Conservation (phyloP, 345 rosid genomes). For the Erodium maritimum region DNA sequence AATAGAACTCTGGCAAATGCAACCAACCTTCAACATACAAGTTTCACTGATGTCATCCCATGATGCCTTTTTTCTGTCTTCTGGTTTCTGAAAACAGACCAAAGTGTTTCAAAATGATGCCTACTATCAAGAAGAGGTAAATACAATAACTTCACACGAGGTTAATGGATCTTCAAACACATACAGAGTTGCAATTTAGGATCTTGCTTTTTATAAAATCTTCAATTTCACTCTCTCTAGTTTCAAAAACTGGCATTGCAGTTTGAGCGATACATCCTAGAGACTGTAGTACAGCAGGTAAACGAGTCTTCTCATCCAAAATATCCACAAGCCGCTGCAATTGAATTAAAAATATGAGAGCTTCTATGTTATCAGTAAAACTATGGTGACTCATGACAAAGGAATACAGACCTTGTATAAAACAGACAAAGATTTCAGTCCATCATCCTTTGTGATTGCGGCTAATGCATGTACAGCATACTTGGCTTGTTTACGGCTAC, state of each 20-base stretch:
- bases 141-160: conserved; percentile 18
- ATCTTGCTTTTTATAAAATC: conserved; percentile 71
- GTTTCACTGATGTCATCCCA: conserved; percentile 83
- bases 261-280: conserved; percentile 95
- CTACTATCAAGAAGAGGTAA: conserved; percentile 3
- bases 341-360: conserved; percentile 13
- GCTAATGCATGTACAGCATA: conserved; percentile 98
- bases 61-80: conserved; percentile 25
- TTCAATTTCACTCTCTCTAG: conserved; percentile 78
- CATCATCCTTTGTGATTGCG: conserved; percentile 95
- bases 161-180: conserved; percentile 17
- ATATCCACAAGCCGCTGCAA: conserved; percentile 88
- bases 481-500: conserved; percentile 87
- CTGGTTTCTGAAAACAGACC: conserved; percentile 50
- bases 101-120: conserved; percentile 18
- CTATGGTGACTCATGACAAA: not conserved
- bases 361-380: not conserved
- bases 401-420: conserved; percentile 64
- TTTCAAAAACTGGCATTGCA: conserved; percentile 94
- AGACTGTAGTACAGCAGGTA: conserved; percentile 87
- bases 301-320: conserved; percentile 79
- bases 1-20: not conserved
- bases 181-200: conserved; percentile 47
- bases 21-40: conserved; percentile 80
- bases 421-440: conserved; percentile 90